A percentile compares a stretch with the other conserved stretches of the same genome.
phyloP scores from a whole-genome alignment of 257 asterid genomes.

The Thymus mandschuricus region DNA sequence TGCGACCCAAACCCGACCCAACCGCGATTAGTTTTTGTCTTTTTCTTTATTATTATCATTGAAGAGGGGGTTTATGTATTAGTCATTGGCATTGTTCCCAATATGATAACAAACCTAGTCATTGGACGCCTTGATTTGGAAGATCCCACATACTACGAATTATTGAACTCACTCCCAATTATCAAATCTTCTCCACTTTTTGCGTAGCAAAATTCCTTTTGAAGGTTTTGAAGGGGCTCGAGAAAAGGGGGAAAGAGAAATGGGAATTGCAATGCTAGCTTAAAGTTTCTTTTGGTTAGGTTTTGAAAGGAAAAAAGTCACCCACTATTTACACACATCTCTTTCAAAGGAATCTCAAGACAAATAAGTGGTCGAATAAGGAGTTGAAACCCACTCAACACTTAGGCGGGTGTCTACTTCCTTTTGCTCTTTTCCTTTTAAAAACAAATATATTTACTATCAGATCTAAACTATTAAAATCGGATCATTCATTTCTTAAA shows the following conservation, averaged over 20 bases:
- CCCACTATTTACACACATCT: conserved; percentile 25
- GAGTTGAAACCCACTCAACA: conserved; percentile 60
- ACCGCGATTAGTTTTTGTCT: no score
- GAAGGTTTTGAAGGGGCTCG: background rate
- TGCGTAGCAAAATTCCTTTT: background rate
- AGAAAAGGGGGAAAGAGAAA: background rate
- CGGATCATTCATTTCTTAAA: no score
- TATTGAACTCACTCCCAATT: conserved; percentile 18
- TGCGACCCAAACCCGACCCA: no score
- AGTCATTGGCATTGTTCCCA: conserved; percentile 40
- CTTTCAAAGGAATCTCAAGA: conserved; percentile 39
- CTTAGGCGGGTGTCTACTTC: background rate
- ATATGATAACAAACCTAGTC: conserved; percentile 32
- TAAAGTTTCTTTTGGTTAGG: conserved; percentile 33
- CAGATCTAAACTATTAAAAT: no score
- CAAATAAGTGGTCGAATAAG: conserved; percentile 46
- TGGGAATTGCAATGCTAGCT: background rate
- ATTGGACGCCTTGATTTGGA: conserved; percentile 38
- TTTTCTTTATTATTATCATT: no score
- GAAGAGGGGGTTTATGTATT: conserved; percentile 8
- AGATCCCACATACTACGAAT: conserved; percentile 29
- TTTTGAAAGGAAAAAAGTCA: conserved; percentile 48
- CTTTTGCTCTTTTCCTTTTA: background rate
- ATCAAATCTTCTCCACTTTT: background rate
- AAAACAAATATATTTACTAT: no score